Evolutionary conservation across 225 moss, liverwort and hornwort genomes (phyloP), one percentile per base, ranked within the genome.

Genomic region (Polytrichum commune): DNA sequence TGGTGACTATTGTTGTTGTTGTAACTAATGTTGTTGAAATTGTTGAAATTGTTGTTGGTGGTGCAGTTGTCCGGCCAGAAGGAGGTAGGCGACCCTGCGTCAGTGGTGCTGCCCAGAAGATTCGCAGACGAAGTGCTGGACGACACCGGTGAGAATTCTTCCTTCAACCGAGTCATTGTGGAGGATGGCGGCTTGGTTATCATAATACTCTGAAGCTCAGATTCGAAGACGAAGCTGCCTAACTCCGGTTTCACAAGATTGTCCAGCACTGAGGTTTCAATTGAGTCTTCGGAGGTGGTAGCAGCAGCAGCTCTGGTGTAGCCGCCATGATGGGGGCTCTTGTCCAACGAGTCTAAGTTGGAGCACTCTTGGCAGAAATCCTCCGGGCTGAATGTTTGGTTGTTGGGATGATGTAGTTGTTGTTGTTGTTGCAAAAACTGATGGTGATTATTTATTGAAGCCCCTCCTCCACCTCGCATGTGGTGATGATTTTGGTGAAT

Each of bases 81-180:
- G 24, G 90, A 87, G 6, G 78, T 84, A 53, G 87, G 90, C 1
- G 90, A 87, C 26, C 73, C 84, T 26, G 62, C 78, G 26, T 82
- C 90, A 8, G 73, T 13, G 22, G 19, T 55, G 19, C 75, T 81
- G 28, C 26, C 72, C 54, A 79, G 75, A 4, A 82, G 55, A 53
- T 74, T 75, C 5, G 73, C 74, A 19, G 80, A 76, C 4, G 84
- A 82, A 19, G 77, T 78, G 6, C 74, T 74, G 33, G 90, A 90
- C 38, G 90, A 80, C 0, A 77, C 76, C 0, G 89, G 72, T 1
- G 82, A 81, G 9, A 72, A 72, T 35, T 62, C 77, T 23, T 76
- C 81, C 33, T 62, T 78, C 1, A 33, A 57, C 13, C 63, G 64
- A 54, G 63, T 85, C 4, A 62, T 8, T 32, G 78, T 78, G 29